Evolutionary conservation across 2,329 filamentous ascomycete genomes (phyloP).

Genomic region (Aspergillus fumigatus): DNA sequence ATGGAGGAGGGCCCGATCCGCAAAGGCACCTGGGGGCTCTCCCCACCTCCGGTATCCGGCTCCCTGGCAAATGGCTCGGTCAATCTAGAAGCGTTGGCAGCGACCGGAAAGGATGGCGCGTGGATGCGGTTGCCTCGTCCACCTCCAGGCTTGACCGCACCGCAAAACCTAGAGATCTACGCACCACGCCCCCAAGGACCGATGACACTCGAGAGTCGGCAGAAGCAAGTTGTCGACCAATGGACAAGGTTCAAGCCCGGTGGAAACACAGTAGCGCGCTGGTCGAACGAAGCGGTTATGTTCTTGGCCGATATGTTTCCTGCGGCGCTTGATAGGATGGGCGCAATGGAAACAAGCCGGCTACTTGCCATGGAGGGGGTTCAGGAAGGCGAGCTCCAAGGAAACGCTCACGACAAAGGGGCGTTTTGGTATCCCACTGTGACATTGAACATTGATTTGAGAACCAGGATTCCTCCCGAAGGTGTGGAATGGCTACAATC

Average conservation of each 20-base stretch:
- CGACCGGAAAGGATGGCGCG: neutral
- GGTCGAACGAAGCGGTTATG: slow-evolving; percentile 6
- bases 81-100: neutral
- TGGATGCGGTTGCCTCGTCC: neutral
- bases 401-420: neutral
- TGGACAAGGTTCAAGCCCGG: slow-evolving; percentile 3
- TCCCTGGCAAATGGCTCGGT: neutral
- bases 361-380: no score
- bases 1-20: neutral
- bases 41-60: neutral
- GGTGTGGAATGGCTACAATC: slow-evolving; percentile 4
- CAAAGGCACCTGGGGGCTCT: neutral
- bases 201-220: neutral
- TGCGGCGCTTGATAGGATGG: slow-evolving; percentile 1
- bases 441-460: slow-evolving; percentile 5
- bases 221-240: slow-evolving; percentile 1
- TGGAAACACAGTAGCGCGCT: neutral
- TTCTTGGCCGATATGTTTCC: slow-evolving; percentile 1
- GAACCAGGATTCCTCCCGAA: neutral
- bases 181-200: neutral
- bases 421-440: slow-evolving; percentile 6
- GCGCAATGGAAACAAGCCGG: neutral
- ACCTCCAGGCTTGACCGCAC: neutral
- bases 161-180: neutral
- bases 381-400: neutral